Evolutionary conservation across 306 rosid genomes (phyloP).

Genomic region (Lagenaria siceraria): DNA sequence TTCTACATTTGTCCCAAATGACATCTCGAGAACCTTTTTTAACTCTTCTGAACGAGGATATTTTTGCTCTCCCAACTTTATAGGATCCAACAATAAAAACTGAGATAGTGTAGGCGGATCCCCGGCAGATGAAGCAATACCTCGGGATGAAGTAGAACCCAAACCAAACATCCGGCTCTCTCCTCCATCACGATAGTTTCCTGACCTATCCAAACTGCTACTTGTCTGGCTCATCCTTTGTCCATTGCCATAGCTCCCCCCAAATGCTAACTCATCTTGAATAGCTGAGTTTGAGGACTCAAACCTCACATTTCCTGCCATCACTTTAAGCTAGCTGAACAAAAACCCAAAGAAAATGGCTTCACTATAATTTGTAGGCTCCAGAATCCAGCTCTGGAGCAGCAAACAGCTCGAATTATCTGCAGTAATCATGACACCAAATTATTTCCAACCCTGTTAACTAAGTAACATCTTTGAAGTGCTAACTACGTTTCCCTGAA

Average conservation of each 20-base stretch:
- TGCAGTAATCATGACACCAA: slow-evolving; percentile 2
- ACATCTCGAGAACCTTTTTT: slow-evolving; percentile 44
- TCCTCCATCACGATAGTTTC: slow-evolving; percentile 42
- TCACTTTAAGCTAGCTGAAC: slow-evolving; percentile 29
- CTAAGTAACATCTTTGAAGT: neutral
- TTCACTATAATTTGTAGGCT: slow-evolving; percentile 13
- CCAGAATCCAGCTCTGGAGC: slow-evolving; percentile 8
- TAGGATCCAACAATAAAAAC: slow-evolving; percentile 46
- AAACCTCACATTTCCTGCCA: slow-evolving; percentile 62
- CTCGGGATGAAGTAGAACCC: slow-evolving; percentile 33
- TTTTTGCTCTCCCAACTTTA: slow-evolving; percentile 40
- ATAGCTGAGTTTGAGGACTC: slow-evolving; percentile 35
- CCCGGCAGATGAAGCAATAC: slow-evolving; percentile 29
- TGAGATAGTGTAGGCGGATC: slow-evolving; percentile 38
- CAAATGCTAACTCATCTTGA: slow-evolving; percentile 34
- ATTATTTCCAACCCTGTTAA: neutral
- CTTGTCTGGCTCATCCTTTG: slow-evolving; percentile 32
- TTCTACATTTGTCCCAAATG: slow-evolving; percentile 44
- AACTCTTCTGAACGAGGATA: slow-evolving; percentile 38
- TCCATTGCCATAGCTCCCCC: slow-evolving; percentile 37
- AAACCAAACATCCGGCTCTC: slow-evolving; percentile 36
- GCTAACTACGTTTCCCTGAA: neutral
- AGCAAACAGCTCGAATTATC: neutral
- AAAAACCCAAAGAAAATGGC: slow-evolving; percentile 8
- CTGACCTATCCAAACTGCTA: slow-evolving; percentile 46